Evolutionary conservation across 164 flowering plant genomes (phyloP).

Genomic region (Umbilicus rupestris): DNA sequence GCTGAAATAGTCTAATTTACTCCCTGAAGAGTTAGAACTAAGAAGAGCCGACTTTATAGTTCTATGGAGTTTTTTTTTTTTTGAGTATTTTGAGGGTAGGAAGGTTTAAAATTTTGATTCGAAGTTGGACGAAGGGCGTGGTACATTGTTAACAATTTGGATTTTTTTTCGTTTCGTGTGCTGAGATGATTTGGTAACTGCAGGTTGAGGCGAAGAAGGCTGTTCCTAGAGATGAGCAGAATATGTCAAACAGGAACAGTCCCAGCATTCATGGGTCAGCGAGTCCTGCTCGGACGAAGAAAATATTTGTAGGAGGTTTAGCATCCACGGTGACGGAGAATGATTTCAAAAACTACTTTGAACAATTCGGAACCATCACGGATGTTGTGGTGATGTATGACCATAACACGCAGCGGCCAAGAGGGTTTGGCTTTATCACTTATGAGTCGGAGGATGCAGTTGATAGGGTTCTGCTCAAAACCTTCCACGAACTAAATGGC

Average conservation of each 20-base stretch:
- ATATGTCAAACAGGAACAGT: background rate
- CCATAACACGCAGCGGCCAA: slow-evolving; percentile 7
- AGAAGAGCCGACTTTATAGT: no score
- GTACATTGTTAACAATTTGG: background rate
- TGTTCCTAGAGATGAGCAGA: slow-evolving; percentile 10
- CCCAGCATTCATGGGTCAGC: slow-evolving; percentile 11
- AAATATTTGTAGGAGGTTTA: slow-evolving; percentile 11
- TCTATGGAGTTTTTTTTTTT: background rate
- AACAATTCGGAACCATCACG: slow-evolving; percentile 7
- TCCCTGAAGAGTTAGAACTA: no score
- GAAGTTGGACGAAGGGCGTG: no score
- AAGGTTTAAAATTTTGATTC: background rate
- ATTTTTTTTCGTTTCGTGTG: background rate
- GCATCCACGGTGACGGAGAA: slow-evolving; percentile 9
- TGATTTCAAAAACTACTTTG: slow-evolving; percentile 9
- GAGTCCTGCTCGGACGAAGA: slow-evolving; percentile 7
- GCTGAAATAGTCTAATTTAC: no score
- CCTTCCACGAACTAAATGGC: slow-evolving; percentile 17
- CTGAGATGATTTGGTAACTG: background rate
- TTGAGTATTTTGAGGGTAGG: background rate
- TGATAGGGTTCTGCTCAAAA: slow-evolving; percentile 25
- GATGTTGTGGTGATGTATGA: slow-evolving; percentile 11
- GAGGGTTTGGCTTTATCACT: slow-evolving; percentile 10
- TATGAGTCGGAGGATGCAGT: slow-evolving; percentile 25
- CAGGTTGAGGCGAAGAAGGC: slow-evolving; percentile 12